These are phyloP conservation scores for Euphorbia peplus DNA, from an alignment of 345 rosid species.

Conservation along the genomic window DNA sequence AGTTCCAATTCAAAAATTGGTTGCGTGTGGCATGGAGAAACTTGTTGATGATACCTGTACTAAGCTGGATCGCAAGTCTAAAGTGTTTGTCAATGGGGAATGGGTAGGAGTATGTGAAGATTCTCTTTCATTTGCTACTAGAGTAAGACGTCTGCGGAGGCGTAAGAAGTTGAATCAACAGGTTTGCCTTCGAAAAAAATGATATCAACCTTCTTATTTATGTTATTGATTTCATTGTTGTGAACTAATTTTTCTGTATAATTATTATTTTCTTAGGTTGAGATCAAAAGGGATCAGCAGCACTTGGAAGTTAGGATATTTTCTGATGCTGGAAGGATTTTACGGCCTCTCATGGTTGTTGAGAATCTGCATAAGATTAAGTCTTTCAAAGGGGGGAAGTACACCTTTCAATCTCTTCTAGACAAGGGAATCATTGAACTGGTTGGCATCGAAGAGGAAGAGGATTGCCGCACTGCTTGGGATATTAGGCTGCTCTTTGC, in stretches of 20 bases:
- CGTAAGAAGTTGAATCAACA: conserved; percentile 55
- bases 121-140: conserved; percentile 49
- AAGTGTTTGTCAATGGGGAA: conserved; percentile 80
- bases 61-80: conserved; percentile 44
- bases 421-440: conserved; percentile 74
- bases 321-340: conserved; percentile 83
- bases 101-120: conserved; percentile 80
- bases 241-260: neutral
- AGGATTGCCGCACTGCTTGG: conserved; percentile 79
- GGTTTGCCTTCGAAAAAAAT: conserved; percentile 35
- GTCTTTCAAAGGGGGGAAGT: conserved; percentile 43
- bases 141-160: conserved; percentile 57
- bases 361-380: conserved; percentile 53
- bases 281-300: conserved; percentile 69
- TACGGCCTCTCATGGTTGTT: conserved; percentile 84
- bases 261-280: conserved; percentile 47
- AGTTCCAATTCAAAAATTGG: conserved; percentile 41
- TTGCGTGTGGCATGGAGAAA: conserved; percentile 66
- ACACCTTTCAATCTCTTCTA: conserved; percentile 50
- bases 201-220: neutral
- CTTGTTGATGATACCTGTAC: conserved; percentile 51
- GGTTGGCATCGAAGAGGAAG: conserved; percentile 86
- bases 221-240: conserved; percentile 8
- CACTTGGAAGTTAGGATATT: conserved; percentile 72
- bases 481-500: conserved; percentile 49